Evolutionary conservation across 768 basidiomycete species (phyloP).

Genomic region (Lyophyllum atratum): DNA sequence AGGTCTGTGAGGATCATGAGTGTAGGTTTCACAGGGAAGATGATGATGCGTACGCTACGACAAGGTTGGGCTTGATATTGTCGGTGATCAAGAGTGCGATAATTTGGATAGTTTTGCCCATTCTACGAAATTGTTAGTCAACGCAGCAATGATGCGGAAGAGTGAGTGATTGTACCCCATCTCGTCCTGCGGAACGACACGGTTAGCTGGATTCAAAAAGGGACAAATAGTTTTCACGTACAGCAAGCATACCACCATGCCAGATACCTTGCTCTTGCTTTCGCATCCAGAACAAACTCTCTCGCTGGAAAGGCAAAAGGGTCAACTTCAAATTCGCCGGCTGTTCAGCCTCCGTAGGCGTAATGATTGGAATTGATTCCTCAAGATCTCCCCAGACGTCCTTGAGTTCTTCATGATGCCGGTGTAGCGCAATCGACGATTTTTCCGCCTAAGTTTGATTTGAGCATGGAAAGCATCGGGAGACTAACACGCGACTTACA

Average conservation of each 20-base stretch:
- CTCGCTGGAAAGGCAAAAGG: constrained; percentile 92
- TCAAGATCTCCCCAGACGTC: constrained; percentile 90
- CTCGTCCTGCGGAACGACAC: constrained; percentile 61
- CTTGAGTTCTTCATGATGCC: constrained; percentile 77
- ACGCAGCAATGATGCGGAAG: not conserved
- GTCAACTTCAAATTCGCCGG: constrained; percentile 82
- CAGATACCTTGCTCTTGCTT: constrained; percentile 87
- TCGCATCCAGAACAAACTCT: constrained; percentile 95
- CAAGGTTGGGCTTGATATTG: constrained; percentile 78
- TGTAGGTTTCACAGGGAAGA: constrained; percentile 47
- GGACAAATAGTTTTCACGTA: constrained; percentile 36
- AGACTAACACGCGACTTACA: constrained; percentile 37
- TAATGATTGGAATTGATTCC: constrained; percentile 55
- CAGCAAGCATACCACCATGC: constrained; percentile 91
- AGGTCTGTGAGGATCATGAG: constrained; percentile 32
- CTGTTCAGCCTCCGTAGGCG: constrained; percentile 73
- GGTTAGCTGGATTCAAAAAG: not conserved
- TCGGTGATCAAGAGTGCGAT: constrained; percentile 88
- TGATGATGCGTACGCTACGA: constrained; percentile 74
- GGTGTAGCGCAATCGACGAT: constrained; percentile 58
- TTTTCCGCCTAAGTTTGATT: constrained; percentile 64
- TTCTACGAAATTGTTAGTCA: constrained; percentile 41
- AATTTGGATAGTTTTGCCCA: constrained; percentile 97
- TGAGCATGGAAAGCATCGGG: constrained; percentile 4
- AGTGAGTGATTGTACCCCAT: constrained; percentile 65